Conservation (phyloP, 257 asterid species). For the Knoxia roxburghii region DNA sequence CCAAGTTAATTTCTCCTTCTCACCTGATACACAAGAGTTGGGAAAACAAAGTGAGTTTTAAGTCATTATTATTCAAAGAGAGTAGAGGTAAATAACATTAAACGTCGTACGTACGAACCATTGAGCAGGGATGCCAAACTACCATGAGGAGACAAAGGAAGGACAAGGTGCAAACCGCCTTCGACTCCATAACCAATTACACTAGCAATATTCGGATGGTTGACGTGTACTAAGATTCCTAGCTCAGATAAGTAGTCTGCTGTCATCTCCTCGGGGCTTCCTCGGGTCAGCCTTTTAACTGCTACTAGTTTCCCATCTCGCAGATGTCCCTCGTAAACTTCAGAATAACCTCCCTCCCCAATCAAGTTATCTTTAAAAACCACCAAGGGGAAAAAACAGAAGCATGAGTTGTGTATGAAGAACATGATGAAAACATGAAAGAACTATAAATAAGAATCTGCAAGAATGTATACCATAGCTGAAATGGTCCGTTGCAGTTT, state of each 20-base stretch:
- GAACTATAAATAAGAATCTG: not conserved
- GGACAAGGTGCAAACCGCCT: slow-evolving; percentile 98
- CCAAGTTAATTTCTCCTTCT: slow-evolving; percentile 60
- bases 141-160: slow-evolving; percentile 92
- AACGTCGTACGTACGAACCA: slow-evolving; percentile 36
- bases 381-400: not conserved
- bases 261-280: slow-evolving; percentile 86
- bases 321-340: slow-evolving; percentile 82
- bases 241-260: slow-evolving; percentile 88
- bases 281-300: slow-evolving; percentile 73
- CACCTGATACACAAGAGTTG: slow-evolving; percentile 30
- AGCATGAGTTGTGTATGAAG: not conserved
- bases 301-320: slow-evolving; percentile 77
- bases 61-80: slow-evolving; percentile 2
- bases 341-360: slow-evolving; percentile 97
- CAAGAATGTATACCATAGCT: slow-evolving; percentile 39
- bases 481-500: slow-evolving; percentile 63
- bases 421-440: not conserved
- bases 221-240: slow-evolving; percentile 90
- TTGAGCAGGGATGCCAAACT: slow-evolving; percentile 71
- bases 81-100: slow-evolving; percentile 9
- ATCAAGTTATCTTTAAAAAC: slow-evolving; percentile 58
- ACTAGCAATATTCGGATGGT: slow-evolving; percentile 78
- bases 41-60: slow-evolving; percentile 5
- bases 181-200: slow-evolving; percentile 95